Percentiles rank a stretch among this genome's conserved stretches.
phyloP scores from a whole-genome alignment of 2,329 filamentous ascomycete genomes.

The Gaeumannomyces tritici region DNA sequence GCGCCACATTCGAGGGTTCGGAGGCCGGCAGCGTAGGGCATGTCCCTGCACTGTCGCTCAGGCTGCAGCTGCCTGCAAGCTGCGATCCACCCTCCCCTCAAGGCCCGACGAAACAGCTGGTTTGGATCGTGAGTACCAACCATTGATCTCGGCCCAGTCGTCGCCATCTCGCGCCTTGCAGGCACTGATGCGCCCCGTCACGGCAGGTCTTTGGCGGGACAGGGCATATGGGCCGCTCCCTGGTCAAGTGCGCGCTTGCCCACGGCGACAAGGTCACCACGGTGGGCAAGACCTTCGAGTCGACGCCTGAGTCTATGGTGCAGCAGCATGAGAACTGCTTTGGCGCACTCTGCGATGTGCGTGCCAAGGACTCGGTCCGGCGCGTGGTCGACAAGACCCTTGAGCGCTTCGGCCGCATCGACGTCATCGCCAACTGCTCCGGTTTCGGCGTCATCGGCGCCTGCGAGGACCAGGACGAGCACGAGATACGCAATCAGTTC shows the following conservation, averaged over 20 bases:
- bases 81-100: conserved; percentile 73
- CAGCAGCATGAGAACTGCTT: conserved; percentile 64
- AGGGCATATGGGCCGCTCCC: conserved; percentile 90
- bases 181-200: neutral
- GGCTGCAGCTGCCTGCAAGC: conserved; percentile 62
- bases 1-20: neutral
- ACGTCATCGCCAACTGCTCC: conserved; percentile 87
- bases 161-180: conserved; percentile 6
- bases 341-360: conserved; percentile 81
- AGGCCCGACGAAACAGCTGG: conserved; percentile 62
- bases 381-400: conserved; percentile 62
- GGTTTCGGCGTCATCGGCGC: conserved; percentile 93
- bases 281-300: conserved; percentile 76
- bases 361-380: conserved; percentile 68
- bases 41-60: neutral
- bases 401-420: conserved; percentile 67
- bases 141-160: neutral
- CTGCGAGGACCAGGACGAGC: conserved; percentile 93
- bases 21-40: conserved; percentile 1
- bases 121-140: conserved; percentile 81
- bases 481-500: conserved; percentile 91
- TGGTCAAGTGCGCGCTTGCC: conserved; percentile 72
- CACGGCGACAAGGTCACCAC: conserved; percentile 79
- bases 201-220: conserved; percentile 81
- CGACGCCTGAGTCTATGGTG: conserved; percentile 61